Percentiles rank a stretch among this genome's conserved stretches.
Conservation (phyloP, 352 stramenopile species). For the Globisporangium radiosum region DNA sequence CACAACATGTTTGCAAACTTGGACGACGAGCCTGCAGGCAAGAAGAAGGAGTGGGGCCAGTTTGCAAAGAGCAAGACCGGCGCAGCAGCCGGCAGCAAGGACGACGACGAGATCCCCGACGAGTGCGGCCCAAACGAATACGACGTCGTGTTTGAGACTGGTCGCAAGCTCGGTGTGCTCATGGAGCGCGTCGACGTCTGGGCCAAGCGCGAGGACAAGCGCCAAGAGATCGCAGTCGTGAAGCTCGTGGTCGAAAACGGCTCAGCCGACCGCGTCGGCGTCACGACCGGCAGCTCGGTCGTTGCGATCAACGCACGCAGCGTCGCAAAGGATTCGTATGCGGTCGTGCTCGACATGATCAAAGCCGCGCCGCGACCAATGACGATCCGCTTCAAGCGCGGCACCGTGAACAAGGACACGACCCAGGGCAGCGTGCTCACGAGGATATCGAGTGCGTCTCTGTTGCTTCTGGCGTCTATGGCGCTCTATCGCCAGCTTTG, state of each 20-base stretch:
- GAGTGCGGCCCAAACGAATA: constrained; percentile 58
- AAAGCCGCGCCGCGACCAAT: constrained; percentile 70
- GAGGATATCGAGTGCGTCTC: constrained; percentile 66
- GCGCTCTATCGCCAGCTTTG: too few species aligned
- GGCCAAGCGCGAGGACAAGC: constrained; percentile 38
- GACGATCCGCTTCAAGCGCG: constrained; percentile 65
- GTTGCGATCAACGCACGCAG: constrained; percentile 60
- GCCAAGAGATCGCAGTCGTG: constrained; percentile 62
- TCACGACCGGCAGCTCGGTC: constrained; percentile 63
- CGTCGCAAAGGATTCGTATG: constrained; percentile 52
- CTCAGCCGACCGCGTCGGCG: constrained; percentile 56
- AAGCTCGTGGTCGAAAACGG: constrained; percentile 81
- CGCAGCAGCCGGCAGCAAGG: neutral
- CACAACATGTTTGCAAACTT: constrained; percentile 53
- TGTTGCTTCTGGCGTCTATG: too few species aligned
- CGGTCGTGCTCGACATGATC: constrained; percentile 65
- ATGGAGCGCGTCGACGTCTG: constrained; percentile 77
- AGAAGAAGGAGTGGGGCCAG: constrained; percentile 19
- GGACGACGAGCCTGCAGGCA: constrained; percentile 38
- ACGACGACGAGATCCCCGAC: constrained; percentile 17
- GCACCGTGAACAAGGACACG: constrained; percentile 54
- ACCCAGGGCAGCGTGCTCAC: constrained; percentile 67
- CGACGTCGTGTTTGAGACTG: constrained; percentile 70
- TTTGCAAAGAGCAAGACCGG: constrained; percentile 4
- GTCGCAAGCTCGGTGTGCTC: constrained; percentile 72